A percentile compares a stretch with the other conserved stretches of the same genome.
Evolutionary conservation across 192 early-diverging fungal species (phyloP).

Genomic region (Polychytrium aggregatum): DNA sequence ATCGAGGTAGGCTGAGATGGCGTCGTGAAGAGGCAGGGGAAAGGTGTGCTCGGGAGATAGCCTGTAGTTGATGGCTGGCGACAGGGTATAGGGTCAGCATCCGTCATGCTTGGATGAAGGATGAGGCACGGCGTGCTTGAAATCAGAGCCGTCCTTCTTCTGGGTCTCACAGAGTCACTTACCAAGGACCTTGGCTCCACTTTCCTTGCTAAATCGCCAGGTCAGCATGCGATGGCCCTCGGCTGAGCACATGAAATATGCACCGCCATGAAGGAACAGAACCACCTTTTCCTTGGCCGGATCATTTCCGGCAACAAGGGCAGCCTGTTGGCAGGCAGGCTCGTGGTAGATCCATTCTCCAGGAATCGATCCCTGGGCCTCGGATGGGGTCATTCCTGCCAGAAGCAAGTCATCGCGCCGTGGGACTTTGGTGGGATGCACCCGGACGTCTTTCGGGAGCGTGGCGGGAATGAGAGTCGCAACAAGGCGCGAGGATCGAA

Average conservation of each 20-base stretch:
- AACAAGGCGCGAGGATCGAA: conserved; percentile 8
- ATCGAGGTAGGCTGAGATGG: conserved; percentile 17
- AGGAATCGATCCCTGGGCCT: conserved; percentile 11
- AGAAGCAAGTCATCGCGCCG: conserved; percentile 9
- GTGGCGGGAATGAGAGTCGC: conserved; percentile 5
- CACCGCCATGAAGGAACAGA: conserved; percentile 27
- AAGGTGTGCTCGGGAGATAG: conserved; percentile 24
- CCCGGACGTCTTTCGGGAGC: conserved; percentile 5
- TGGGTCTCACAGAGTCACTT: too few species aligned
- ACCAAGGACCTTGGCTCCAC: conserved; percentile 6
- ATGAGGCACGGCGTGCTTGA: neutral
- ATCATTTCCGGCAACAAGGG: neutral
- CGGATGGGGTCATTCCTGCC: conserved; percentile 5
- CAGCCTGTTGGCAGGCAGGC: neutral
- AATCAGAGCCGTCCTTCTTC: too few species aligned
- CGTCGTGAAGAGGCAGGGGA: conserved; percentile 18
- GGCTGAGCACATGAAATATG: conserved; percentile 16
- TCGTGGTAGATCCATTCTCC: conserved; percentile 11
- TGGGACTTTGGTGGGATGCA: conserved; percentile 3
- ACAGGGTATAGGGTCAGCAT: neutral
- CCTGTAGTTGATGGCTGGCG: conserved; percentile 25
- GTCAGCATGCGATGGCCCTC: conserved; percentile 13
- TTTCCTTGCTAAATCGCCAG: conserved; percentile 7
- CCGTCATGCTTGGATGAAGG: neutral
- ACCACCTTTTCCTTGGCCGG: conserved; percentile 10